phyloP scores from a whole-genome alignment of 768 basidiomycete genomes.

The Boletus barrowsii region DNA sequence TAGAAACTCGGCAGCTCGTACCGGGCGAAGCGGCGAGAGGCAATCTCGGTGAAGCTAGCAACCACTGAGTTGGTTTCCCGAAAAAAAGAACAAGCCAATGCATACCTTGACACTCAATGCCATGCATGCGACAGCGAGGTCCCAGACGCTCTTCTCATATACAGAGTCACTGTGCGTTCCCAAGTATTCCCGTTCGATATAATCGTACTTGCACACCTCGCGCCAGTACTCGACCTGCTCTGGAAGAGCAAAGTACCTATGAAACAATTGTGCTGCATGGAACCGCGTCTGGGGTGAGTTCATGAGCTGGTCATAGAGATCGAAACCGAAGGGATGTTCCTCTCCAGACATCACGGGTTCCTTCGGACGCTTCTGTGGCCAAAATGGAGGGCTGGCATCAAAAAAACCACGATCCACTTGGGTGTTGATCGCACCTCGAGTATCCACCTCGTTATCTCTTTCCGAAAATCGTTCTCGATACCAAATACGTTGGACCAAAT shows the following conservation, averaged over 20 bases:
- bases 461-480: conserved; percentile 35
- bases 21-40: conserved; percentile 50
- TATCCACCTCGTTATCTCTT: conserved; percentile 42
- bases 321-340: background rate
- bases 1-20: conserved; percentile 51
- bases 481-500: conserved; percentile 23
- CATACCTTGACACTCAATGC: conserved; percentile 60
- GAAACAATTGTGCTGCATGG: conserved; percentile 60
- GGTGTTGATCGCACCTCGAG: conserved; percentile 35
- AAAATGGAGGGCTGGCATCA: background rate
- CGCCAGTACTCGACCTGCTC: conserved; percentile 14
- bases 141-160: conserved; percentile 46
- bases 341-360: background rate
- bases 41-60: conserved; percentile 62
- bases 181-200: background rate
- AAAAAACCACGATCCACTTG: background rate
- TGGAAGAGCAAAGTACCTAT: conserved; percentile 50
- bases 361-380: conserved; percentile 8
- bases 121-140: conserved; percentile 55
- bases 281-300: conserved; percentile 59
- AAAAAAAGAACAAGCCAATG: background rate
- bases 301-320: conserved; percentile 50
- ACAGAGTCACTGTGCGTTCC: background rate
- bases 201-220: background rate
- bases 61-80: background rate